phyloP scores from a whole-genome alignment of 345 rosid species.

The Euphorbia lathyris region DNA sequence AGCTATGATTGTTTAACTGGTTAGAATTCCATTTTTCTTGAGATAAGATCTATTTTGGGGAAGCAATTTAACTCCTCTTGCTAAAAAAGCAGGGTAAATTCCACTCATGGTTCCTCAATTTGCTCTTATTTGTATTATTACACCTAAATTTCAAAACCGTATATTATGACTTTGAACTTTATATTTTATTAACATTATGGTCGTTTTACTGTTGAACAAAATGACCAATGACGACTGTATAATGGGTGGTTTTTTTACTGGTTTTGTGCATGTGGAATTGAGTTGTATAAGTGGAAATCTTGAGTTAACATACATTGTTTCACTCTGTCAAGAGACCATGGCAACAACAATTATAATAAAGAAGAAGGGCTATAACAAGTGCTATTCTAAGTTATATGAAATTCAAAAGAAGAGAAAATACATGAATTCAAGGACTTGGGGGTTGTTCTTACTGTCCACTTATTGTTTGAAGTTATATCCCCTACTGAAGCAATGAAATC shows the following conservation, averaged over 20 bases:
- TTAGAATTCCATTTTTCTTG: too few species aligned
- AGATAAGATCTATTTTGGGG: too few species aligned
- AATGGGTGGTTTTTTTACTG: too few species aligned
- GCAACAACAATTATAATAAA: constrained; percentile 68
- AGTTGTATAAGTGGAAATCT: constrained; percentile 57
- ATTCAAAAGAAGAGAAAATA: constrained; percentile 49
- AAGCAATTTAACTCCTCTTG: neutral
- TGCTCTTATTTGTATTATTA: too few species aligned
- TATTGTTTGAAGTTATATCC: constrained; percentile 63
- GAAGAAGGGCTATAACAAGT: constrained; percentile 71
- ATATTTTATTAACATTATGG: too few species aligned
- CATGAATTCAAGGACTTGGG: constrained; percentile 62
- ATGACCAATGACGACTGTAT: too few species aligned
- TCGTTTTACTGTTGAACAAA: too few species aligned
- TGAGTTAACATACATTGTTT: constrained; percentile 56
- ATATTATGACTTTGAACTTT: too few species aligned
- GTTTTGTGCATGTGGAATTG: constrained; percentile 72
- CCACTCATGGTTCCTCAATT: too few species aligned
- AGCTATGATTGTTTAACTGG: too few species aligned
- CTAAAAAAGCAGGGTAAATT: too few species aligned
- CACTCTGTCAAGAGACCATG: constrained; percentile 68
- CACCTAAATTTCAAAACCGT: too few species aligned
- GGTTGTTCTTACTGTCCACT: constrained; percentile 60
- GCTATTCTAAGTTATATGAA: constrained; percentile 72
- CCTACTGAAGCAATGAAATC: constrained; percentile 80